Evolutionary conservation across 768 basidiomycete species (phyloP).

Genomic region (Antrodiella citrinella): DNA sequence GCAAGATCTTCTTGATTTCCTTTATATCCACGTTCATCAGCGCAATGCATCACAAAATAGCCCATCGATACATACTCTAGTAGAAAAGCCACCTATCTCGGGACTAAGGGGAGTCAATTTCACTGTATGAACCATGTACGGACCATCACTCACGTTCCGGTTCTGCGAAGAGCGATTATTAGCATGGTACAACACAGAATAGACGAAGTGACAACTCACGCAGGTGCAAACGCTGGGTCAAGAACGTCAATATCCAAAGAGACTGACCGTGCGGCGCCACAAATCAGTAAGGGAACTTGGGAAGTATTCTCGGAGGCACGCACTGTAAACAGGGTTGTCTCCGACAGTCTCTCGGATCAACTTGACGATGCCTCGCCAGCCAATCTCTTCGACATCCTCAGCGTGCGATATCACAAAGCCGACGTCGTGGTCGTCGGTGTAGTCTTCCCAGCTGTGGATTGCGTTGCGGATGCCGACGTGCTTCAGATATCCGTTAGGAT

Average conservation of each 20-base stretch:
- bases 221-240: slow-evolving; percentile 18
- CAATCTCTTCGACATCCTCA: slow-evolving; percentile 26
- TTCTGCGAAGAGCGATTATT: slow-evolving; percentile 7
- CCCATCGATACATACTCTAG: slow-evolving; percentile 13
- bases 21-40: not conserved
- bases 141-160: slow-evolving; percentile 22
- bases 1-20: slow-evolving; percentile 30
- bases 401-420: slow-evolving; percentile 26
- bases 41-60: too few relatives aligned
- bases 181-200: not conserved
- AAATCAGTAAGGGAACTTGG: not conserved
- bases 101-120: slow-evolving; percentile 13
- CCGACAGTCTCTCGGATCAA: slow-evolving; percentile 25
- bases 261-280: too few relatives aligned
- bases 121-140: too few relatives aligned
- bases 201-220: slow-evolving; percentile 7
- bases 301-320: not conserved
- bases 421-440: slow-evolving; percentile 22
- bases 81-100: slow-evolving; percentile 27
- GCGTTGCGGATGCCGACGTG: slow-evolving; percentile 25
- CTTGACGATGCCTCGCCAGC: slow-evolving; percentile 25
- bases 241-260: slow-evolving; percentile 20
- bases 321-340: slow-evolving; percentile 26
- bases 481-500: slow-evolving; percentile 4
- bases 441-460: slow-evolving; percentile 21